Base-by-base conservation (phyloP, 2,329 filamentous ascomycete genomes). In the Diplodia mutila region DNA sequence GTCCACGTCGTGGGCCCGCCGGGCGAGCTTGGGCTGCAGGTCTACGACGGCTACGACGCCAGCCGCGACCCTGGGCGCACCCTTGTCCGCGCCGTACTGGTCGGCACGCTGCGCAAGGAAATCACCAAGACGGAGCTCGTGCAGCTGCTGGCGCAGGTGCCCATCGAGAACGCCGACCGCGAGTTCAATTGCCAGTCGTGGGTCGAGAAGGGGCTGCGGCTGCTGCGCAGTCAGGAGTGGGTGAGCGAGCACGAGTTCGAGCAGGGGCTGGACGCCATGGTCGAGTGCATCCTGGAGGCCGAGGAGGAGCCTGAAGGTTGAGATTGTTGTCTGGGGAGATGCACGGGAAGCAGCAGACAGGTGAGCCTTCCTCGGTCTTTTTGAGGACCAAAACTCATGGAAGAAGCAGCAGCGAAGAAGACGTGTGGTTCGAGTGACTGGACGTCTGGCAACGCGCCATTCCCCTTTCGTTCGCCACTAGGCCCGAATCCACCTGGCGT, bases 151-250 rank as follows among this genome's bases (percentile, higher is more conserved):
- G 51, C 51, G 18, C 23, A 7, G 18, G 51, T 66, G 37, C 52
- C 64, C 3, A 57, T 66, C 12, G 64, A 66, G 7, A 66, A 66
- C 23, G 25, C 23, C 14, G 64, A 66, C 39, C 42, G 52, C 25
- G 64, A 66, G 46, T 66, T 66, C 64, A 66, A 66, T 39, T 66
- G 64, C 52, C 64, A 66, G 32, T 46, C 64, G 27, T 66, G 64
- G 64, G 52, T 57, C 16, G 64, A 66, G 39, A 66, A 66, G 42
- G 37, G 32, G 25, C 32, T 66, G 52, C 39, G 53, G n/a, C 27
- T 48, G 39, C 39, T 66, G 52, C 52, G 64, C 37, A 27, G 37
- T 8, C 16, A 34, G 16, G 64, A 49, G 21, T 66, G 64, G 64
- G 18, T 66, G 39, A 66, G 52, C 39, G 52, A 49, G 18, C 52